Base-by-base conservation (phyloP, 164 flowering plant genomes). In the Berberis thunbergii region DNA sequence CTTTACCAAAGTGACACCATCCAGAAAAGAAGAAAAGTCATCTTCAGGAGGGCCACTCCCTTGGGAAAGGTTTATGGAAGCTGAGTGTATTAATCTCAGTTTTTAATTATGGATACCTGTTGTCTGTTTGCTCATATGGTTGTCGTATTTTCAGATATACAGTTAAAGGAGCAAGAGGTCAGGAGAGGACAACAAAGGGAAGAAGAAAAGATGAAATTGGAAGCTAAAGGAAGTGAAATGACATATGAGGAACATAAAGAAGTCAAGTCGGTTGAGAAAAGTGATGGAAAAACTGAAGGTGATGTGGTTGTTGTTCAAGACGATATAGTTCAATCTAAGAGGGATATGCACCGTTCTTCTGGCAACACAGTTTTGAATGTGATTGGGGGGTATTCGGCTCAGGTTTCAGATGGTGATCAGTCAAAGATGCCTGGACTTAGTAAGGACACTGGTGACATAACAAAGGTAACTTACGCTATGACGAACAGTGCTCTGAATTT, bases 121-220 rank as follows among this genome's bases (percentile, higher is more conserved):
- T 44, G 9, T 56, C 42, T 48, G 56, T 44, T 52, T 3, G 45
- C 6, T 52, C 13, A 49, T 4, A 45, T 42, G 43, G 56, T 44
- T 52, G 59, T 55, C 61, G 1, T 49, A 10, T 61, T 67, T 66
- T 41, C 81, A 94, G 99, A 78, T 94, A 91, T 79, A 89, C 83
- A 64, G 75, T 9, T 94, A 69, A 94, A 87, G 77, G 99, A 87
- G 72, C 82, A 91, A 79, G 97, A 94, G 66, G 91, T 78, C 64
- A 85, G 76, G 73, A 84, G 73, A 77, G 81, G 64, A 65, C 74
- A 60, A 61, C 79, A 84, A 70, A 78, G 71, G 69, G 96, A 87
- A 75, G 93, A 84, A 78, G 85, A 83, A 76, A 76, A 70, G 70
- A 85, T 69, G 69, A 84, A 75, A 77, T 72, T 70, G 81, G 77